phyloP scores from a whole-genome alignment of 1,284 basidiomycete genomes.

The Microbotryomycetes sp. region DNA sequence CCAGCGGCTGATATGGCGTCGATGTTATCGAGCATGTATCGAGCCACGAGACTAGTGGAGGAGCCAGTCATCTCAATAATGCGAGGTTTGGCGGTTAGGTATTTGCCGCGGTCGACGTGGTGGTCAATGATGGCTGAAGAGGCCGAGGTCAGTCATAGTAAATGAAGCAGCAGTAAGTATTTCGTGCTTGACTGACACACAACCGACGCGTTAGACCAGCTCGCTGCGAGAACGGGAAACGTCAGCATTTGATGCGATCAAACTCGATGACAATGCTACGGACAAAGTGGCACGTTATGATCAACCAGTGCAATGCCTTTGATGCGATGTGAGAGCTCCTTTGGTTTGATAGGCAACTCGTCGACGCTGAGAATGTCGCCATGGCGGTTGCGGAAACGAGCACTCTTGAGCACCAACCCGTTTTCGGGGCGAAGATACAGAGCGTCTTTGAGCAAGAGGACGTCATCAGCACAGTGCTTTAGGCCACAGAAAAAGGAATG shows the following conservation, averaged over 20 bases:
- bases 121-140: constrained; percentile 41
- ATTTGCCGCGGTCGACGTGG: constrained; percentile 40
- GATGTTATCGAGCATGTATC: constrained; percentile 35
- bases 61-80: constrained; percentile 38
- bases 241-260: background rate
- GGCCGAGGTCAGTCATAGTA: constrained; percentile 20
- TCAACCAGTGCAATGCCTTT: constrained; percentile 43
- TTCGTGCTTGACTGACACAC: too few species aligned
- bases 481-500: background rate
- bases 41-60: constrained; percentile 40
- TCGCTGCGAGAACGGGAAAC: background rate
- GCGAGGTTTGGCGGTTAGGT: constrained; percentile 37
- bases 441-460: constrained; percentile 39
- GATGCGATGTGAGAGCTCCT: constrained; percentile 36
- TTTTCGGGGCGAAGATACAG: constrained; percentile 44
- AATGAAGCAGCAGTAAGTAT: background rate
- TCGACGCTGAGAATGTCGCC: constrained; percentile 43
- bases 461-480: background rate
- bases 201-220: background rate
- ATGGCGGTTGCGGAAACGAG: constrained; percentile 40
- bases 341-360: constrained; percentile 41
- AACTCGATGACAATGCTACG: constrained; percentile 29
- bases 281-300: constrained; percentile 40
- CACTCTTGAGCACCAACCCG: constrained; percentile 39
- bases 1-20: constrained; percentile 17